phyloP scores from a whole-genome alignment of 352 stramenopile species.

The Pythium guiyangense region DNA sequence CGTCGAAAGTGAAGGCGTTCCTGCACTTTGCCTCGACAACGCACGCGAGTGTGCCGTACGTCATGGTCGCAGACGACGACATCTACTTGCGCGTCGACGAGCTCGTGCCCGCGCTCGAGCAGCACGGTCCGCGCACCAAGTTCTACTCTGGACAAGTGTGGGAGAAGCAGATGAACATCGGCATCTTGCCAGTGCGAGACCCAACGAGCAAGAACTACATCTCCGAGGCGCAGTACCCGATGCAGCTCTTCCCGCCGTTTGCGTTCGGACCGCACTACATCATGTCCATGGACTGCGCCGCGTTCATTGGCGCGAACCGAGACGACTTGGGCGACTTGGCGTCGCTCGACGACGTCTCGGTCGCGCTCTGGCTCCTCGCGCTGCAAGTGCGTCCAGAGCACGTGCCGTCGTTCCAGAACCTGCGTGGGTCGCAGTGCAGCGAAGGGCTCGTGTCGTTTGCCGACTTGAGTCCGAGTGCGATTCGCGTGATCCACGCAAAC shows the following conservation, averaged over 20 bases:
- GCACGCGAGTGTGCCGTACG: slow-evolving; percentile 19
- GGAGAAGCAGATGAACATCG: slow-evolving; percentile 24
- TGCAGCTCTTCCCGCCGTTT: slow-evolving; percentile 25
- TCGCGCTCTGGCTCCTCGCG: slow-evolving; percentile 47
- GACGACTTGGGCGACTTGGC: too few species aligned
- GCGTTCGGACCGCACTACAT: too few species aligned
- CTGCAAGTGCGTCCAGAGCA: slow-evolving; percentile 43
- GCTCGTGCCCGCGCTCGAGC: slow-evolving; percentile 10
- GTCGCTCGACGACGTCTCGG: slow-evolving; percentile 51
- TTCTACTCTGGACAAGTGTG: slow-evolving; percentile 41
- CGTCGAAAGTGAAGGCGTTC: slow-evolving; percentile 35
- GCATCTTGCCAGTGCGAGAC: slow-evolving; percentile 17
- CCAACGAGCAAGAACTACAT: slow-evolving; percentile 28
- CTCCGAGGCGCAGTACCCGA: slow-evolving; percentile 21
- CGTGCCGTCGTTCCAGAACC: slow-evolving; percentile 32
- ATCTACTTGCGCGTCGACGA: slow-evolving; percentile 37
- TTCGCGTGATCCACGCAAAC: slow-evolving; percentile 52
- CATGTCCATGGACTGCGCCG: too few species aligned
- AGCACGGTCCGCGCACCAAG: slow-evolving; percentile 2
- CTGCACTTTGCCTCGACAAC: slow-evolving; percentile 17
- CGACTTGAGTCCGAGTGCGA: slow-evolving; percentile 33
- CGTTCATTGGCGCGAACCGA: too few species aligned
- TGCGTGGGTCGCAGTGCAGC: slow-evolving; percentile 26
- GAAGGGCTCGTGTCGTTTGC: slow-evolving; percentile 36
- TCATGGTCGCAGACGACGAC: slow-evolving; percentile 60